Evolutionary conservation across 805 yeast species (phyloP).

Genomic region (Diddensiella transvaalensis): DNA sequence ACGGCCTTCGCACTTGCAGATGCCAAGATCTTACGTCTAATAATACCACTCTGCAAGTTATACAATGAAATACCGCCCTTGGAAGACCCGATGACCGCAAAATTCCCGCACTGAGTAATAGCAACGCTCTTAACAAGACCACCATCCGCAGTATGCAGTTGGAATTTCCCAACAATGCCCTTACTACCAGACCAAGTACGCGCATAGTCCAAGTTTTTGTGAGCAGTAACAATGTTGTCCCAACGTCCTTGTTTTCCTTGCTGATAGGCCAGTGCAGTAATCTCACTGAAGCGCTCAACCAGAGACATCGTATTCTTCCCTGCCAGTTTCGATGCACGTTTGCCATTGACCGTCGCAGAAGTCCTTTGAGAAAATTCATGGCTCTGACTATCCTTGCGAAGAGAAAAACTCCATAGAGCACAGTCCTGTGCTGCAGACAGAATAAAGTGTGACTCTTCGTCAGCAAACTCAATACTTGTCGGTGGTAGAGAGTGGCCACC

Average conservation of each 20-base stretch:
- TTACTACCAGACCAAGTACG: conserved; percentile 84
- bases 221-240: conserved; percentile 91
- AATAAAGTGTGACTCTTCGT: conserved; percentile 75
- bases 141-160: conserved; percentile 69
- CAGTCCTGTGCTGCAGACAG: conserved; percentile 83
- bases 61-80: conserved; percentile 80
- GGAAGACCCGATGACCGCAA: conserved; percentile 86
- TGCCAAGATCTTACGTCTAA: conserved; percentile 63
- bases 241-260: conserved; percentile 80
- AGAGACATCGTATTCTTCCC: conserved; percentile 35
- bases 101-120: conserved; percentile 91
- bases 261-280: conserved; percentile 65
- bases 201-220: conserved; percentile 76
- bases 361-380: conserved; percentile 83
- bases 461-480: conserved; percentile 67
- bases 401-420: conserved; percentile 86
- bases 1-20: conserved; percentile 65
- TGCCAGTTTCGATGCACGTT: conserved; percentile 39
- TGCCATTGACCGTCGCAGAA: conserved; percentile 29
- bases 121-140: conserved; percentile 72
- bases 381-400: conserved; percentile 94
- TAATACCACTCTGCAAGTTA: conserved; percentile 87
- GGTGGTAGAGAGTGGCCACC: conserved; percentile 99
- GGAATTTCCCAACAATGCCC: conserved; percentile 76
- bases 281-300: conserved; percentile 74